Percentiles rank a stretch among this genome's conserved stretches.
These are phyloP conservation scores for Bolboschoenoplectus hybrid DNA, from an alignment of 202 grass and related monocot genomes.

Conservation along the genomic window DNA sequence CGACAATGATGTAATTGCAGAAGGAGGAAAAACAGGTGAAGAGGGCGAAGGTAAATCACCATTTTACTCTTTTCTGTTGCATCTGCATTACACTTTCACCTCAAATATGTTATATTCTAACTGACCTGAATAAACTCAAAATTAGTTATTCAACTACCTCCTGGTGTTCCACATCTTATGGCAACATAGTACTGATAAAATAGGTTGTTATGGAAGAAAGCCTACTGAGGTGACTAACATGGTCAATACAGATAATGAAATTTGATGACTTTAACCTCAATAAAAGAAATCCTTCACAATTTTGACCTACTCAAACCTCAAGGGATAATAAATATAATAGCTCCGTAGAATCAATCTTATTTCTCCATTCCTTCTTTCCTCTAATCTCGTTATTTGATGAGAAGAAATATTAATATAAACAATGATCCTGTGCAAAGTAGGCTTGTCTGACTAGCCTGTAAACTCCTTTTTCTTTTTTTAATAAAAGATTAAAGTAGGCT, in stretches of 20 bases:
- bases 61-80: constrained; percentile 51
- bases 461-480: too few species aligned
- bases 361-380: not conserved
- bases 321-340: not conserved
- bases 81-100: not conserved
- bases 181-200: not conserved
- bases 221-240: not conserved
- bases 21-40: constrained; percentile 39
- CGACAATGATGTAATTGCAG: constrained; percentile 17
- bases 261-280: not conserved
- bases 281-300: constrained; percentile 3
- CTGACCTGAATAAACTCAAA: not conserved
- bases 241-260: not conserved
- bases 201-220: not conserved
- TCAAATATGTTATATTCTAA: not conserved
- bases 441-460: too few species aligned
- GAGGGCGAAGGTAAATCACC: constrained; percentile 56
- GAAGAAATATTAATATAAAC: not conserved
- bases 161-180: not conserved
- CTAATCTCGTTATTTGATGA: not conserved
- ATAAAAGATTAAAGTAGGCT: too few species aligned
- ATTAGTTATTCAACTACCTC: not conserved
- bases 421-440: not conserved
- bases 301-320: not conserved
- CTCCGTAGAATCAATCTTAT: not conserved